Conservation (phyloP, 2,329 filamentous ascomycete genomes). For the Pseudogymnoascus sp. region DNA sequence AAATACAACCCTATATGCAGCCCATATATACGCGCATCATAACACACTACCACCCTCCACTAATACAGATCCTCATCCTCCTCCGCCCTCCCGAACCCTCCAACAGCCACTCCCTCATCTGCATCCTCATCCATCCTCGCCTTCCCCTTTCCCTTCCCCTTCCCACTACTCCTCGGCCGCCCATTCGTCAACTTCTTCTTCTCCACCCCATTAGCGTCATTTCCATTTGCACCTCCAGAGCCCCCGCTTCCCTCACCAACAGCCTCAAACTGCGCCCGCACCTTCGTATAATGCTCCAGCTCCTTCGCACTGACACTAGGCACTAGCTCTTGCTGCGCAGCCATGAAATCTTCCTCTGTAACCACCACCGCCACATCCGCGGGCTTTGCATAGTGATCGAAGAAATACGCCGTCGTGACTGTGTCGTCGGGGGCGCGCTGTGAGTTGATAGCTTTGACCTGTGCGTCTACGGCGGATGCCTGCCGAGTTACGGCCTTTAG, state of each 20-base stretch:
- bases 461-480: conserved; percentile 72
- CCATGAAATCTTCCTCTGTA: conserved; percentile 77
- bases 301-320: conserved; percentile 90
- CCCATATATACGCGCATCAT: neutral
- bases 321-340: conserved; percentile 77
- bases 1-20: neutral
- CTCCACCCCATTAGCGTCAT: conserved; percentile 12
- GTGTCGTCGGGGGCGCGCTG: conserved; percentile 29
- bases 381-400: conserved; percentile 78
- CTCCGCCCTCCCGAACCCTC: conserved; percentile 20
- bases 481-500: conserved; percentile 94
- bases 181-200: conserved; percentile 13
- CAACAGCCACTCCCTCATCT: conserved; percentile 40
- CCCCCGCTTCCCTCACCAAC: conserved; percentile 30
- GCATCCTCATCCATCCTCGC: conserved; percentile 43
- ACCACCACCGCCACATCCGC: conserved; percentile 84
- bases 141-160: conserved; percentile 43
- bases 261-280: conserved; percentile 76
- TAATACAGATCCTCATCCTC: conserved; percentile 31
- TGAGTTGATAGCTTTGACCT: conserved; percentile 63
- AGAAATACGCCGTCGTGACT: conserved; percentile 84
- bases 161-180: conserved; percentile 36
- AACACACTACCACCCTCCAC: neutral
- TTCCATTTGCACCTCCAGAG: conserved; percentile 26
- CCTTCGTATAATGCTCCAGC: conserved; percentile 79